These are phyloP conservation scores for Ashbya aceris DNA, from an alignment of 1,139 yeast genomes.

Conservation along the genomic window DNA sequence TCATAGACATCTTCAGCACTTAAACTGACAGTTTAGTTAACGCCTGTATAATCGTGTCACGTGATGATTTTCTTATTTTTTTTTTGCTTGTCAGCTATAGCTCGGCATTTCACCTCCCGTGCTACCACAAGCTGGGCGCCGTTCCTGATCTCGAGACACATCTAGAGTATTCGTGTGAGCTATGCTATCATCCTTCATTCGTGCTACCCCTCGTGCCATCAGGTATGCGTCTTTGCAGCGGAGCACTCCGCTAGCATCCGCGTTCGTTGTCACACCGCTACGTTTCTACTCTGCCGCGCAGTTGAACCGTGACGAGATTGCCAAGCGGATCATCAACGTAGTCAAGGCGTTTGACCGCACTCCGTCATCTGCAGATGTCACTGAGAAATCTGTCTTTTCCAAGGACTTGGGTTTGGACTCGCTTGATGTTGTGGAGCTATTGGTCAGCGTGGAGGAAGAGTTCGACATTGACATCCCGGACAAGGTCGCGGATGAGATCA, in stretches of 20 bases:
- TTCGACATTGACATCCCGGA: slow-evolving; percentile 65
- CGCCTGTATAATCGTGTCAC: no score
- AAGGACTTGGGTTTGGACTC: slow-evolving; percentile 61
- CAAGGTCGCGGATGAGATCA: slow-evolving; percentile 54
- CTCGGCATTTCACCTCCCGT: no score
- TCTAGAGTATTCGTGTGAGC: background rate
- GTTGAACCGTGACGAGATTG: slow-evolving; percentile 20
- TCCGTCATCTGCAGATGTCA: slow-evolving; percentile 21
- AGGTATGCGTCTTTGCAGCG: slow-evolving; percentile 11
- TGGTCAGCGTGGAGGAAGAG: slow-evolving; percentile 65
- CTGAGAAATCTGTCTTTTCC: slow-evolving; percentile 27
- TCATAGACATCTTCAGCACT: no score
- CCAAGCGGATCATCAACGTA: slow-evolving; percentile 23
- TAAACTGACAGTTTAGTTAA: no score
- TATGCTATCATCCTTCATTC: slow-evolving; percentile 20
- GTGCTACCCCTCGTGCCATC: slow-evolving; percentile 13
- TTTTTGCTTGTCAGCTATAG: no score
- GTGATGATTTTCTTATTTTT: no score
- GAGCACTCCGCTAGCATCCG: background rate
- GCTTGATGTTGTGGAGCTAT: slow-evolving; percentile 60
- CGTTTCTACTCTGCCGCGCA: slow-evolving; percentile 22
- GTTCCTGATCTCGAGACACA: no score
- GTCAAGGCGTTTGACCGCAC: slow-evolving; percentile 26
- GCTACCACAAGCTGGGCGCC: no score
- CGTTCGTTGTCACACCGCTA: slow-evolving; percentile 9